Evolutionary conservation across 768 basidiomycete genomes (phyloP), one percentile per base, ranked within the genome.

Genomic region (Tricholoma flavovirens): DNA sequence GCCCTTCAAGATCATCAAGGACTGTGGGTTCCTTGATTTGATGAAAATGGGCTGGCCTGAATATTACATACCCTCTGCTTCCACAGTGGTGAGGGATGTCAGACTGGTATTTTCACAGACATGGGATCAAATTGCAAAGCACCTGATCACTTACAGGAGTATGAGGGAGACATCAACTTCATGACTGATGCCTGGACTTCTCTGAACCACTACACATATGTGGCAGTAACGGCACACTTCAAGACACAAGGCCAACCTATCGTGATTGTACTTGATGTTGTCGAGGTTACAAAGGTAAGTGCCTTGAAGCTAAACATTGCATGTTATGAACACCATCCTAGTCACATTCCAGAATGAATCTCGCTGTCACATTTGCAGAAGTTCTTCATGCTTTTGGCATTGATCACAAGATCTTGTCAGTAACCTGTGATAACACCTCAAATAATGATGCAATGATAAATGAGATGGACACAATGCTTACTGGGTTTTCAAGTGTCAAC

Each of bases 101-200:
- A 35, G 46, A 24, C 32, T 29, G 2, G 48, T 49, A 15, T 19
- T 49, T 29, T 5, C 14, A n/a, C 2, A 9, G 15, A 53, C 46
- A 22, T 4, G 24, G 30, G 46, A 54, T 30, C n/a, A n/a, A n/a
- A n/a, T n/a, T n/a, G n/a, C n/a, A n/a, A 21, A 17, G 29, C 11
- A 48, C 33, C 49, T 5, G 49, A 36, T 49, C 33, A 45, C 43
- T 45, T 24, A 45, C 43, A 71, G 72, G 64, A 66, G n/a, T 61
- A 71, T 51, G 57, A 67, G 0, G 69, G 73, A 1, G 22, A 51
- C 2, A 36, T 76, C 2, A 73, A 56, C 49, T 72, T 75, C 53
- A 64, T 64, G 0, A 71, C 68, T 0, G 71, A 76, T 59, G 63
- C 61, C 0, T 76, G 71, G 73, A 72, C 72, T 0, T 71, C 67